Evolutionary conservation across 2,329 filamentous ascomycete genomes (phyloP).

Genomic region (Curvularia hawaiiensis): DNA sequence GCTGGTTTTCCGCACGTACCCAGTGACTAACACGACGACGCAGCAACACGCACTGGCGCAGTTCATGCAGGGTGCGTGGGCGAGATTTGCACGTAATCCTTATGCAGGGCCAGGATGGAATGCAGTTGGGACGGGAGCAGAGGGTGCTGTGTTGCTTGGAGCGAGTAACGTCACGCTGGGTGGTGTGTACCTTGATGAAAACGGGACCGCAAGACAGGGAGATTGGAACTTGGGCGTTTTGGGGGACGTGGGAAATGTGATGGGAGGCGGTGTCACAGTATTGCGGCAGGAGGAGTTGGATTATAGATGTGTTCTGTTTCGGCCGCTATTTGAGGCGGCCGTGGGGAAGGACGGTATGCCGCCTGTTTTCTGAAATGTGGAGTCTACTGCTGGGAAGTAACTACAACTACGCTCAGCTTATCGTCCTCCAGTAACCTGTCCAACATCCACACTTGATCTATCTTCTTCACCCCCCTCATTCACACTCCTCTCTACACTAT

Average conservation of each 20-base stretch:
- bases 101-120: not conserved
- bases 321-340: not conserved
- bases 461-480: conserved; percentile 12
- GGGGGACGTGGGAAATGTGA: not conserved
- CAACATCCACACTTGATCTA: conserved; percentile 9
- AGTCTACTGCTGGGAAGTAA: not conserved
- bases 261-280: not conserved
- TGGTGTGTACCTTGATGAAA: not conserved
- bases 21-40: not conserved
- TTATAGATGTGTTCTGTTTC: not conserved
- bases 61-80: not conserved
- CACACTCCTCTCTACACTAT: conserved; percentile 20
- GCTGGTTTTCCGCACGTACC: not conserved
- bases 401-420: not conserved
- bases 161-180: not conserved
- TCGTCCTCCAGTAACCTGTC: conserved; percentile 2
- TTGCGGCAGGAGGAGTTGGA: not conserved
- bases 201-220: not conserved
- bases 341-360: not conserved
- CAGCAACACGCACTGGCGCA: not conserved
- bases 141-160: not conserved
- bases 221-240: not conserved
- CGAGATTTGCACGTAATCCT: not conserved
- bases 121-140: not conserved
- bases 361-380: not conserved